These are phyloP conservation scores for Paraconiothyrium brasiliense DNA, from an alignment of 2,329 filamentous ascomycete species.

Conservation along the genomic window DNA sequence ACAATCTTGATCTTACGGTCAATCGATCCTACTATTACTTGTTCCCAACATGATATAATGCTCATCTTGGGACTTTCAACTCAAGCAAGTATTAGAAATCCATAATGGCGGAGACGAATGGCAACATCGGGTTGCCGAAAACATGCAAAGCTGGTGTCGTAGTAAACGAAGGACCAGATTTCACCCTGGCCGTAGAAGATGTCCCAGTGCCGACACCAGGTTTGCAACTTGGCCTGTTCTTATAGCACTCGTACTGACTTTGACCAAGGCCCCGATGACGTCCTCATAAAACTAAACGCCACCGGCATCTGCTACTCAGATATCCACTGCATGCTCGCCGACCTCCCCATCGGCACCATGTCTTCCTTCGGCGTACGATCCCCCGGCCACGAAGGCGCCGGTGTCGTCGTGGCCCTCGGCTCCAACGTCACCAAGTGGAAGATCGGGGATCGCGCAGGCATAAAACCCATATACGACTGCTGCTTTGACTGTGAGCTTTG, in stretches of 20 bases:
- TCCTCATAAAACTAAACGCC: conserved; percentile 65
- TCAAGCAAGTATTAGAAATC: too few species aligned
- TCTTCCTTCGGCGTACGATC: conserved; percentile 53
- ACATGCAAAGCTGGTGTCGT: conserved; percentile 61
- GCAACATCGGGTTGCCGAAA: conserved; percentile 47
- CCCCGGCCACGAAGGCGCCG: conserved; percentile 64
- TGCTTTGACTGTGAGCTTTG: conserved; percentile 62
- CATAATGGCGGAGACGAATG: conserved; percentile 21
- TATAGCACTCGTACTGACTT: too few species aligned
- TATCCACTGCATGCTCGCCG: conserved; percentile 64
- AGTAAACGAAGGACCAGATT: conserved; percentile 58
- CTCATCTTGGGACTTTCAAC: too few species aligned
- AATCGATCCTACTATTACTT: too few species aligned
- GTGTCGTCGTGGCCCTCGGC: conserved; percentile 63
- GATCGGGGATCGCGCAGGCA: conserved; percentile 34
- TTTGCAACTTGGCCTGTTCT: conserved; percentile 23
- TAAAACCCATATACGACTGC: conserved; percentile 60
- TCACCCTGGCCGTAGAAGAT: conserved; percentile 55
- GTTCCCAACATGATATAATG: too few species aligned
- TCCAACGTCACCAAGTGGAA: conserved; percentile 60
- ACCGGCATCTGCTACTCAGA: conserved; percentile 68
- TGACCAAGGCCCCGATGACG: conserved; percentile 57
- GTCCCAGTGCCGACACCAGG: conserved; percentile 58
- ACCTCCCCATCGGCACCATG: conserved; percentile 53
- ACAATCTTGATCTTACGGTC: too few species aligned